These are phyloP conservation scores for Penicillium daleae DNA, from an alignment of 495 filamentous ascomycete species.

Conservation along the genomic window DNA sequence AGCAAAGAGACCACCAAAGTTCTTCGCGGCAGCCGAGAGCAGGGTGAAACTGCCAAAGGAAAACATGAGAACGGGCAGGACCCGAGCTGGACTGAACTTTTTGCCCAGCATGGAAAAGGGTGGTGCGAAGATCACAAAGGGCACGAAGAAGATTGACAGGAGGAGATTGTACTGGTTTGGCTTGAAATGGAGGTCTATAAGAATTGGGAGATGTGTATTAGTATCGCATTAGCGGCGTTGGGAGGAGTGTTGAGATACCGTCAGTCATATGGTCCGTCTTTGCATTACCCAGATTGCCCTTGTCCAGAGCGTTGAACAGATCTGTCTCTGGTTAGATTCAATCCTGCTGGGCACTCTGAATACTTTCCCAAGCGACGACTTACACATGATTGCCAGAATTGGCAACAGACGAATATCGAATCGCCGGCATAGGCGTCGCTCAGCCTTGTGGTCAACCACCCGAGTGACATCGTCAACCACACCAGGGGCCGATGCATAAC, in stretches of 20 bases:
- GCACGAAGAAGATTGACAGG: slow-evolving; percentile 72
- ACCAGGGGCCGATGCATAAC: slow-evolving; percentile 35
- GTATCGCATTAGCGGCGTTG: slow-evolving; percentile 9
- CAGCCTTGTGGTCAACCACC: slow-evolving; percentile 53
- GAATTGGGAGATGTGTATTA: not conserved
- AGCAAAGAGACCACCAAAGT: slow-evolving; percentile 66
- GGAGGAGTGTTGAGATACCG: slow-evolving; percentile 32
- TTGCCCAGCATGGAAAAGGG: slow-evolving; percentile 67
- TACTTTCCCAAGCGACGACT: slow-evolving; percentile 12
- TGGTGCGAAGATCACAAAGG: slow-evolving; percentile 68
- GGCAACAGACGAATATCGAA: slow-evolving; percentile 68
- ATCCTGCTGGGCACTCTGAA: not conserved
- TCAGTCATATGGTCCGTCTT: slow-evolving; percentile 61
- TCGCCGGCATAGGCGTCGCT: slow-evolving; percentile 62
- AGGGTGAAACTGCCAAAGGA: slow-evolving; percentile 61
- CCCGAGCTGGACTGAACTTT: slow-evolving; percentile 61
- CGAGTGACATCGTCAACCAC: slow-evolving; percentile 42
- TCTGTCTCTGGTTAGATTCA: slow-evolving; percentile 29
- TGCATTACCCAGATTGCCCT: slow-evolving; percentile 69
- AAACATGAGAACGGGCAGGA: slow-evolving; percentile 68
- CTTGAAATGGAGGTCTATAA: slow-evolving; percentile 56
- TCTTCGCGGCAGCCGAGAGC: slow-evolving; percentile 56
- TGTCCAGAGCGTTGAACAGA: slow-evolving; percentile 65
- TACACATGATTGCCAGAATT: slow-evolving; percentile 65
- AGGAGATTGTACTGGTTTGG: slow-evolving; percentile 69